Evolutionary conservation across 495 filamentous ascomycete species (phyloP).

Genomic region (Lasiosphaeria ovina): DNA sequence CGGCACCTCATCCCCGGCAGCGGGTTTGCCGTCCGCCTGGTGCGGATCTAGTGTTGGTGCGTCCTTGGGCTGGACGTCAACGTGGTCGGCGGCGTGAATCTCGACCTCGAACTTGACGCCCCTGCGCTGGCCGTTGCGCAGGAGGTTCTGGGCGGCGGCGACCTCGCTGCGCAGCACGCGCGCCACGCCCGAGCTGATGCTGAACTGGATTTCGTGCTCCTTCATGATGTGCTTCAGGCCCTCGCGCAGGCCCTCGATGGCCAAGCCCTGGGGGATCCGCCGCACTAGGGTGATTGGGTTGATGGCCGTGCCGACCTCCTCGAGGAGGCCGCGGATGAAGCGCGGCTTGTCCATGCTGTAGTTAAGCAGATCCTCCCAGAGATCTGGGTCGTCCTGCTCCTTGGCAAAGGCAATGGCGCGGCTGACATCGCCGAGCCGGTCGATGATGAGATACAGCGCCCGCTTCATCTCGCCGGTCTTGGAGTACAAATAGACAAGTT

Average conservation of each 20-base stretch:
- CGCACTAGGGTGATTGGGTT: conserved; percentile 86
- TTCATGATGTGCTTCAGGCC: conserved; percentile 82
- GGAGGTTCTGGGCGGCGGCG: conserved; percentile 70
- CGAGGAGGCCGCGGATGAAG: conserved; percentile 88
- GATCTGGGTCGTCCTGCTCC: conserved; percentile 80
- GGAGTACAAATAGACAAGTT: conserved; percentile 89
- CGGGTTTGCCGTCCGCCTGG: conserved; percentile 12
- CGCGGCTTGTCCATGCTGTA: conserved; percentile 95
- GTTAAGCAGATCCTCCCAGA: conserved; percentile 92
- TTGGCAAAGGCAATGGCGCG: conserved; percentile 94
- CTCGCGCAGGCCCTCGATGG: conserved; percentile 84
- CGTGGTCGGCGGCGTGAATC: conserved; percentile 39
- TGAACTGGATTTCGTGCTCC: conserved; percentile 90
- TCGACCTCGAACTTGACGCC: conserved; percentile 86
- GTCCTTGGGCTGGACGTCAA: conserved; percentile 39
- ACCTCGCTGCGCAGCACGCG: conserved; percentile 85
- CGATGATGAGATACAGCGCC: conserved; percentile 87
- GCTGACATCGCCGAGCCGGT: conserved; percentile 79
- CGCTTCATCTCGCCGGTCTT: conserved; percentile 92
- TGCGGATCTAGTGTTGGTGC: conserved; percentile 13
- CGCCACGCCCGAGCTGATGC: conserved; percentile 86
- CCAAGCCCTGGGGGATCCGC: conserved; percentile 85
- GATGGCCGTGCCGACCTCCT: conserved; percentile 90
- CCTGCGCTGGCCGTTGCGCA: conserved; percentile 72
- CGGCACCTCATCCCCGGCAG: conserved; percentile 9